phyloP scores from a whole-genome alignment of 495 filamentous ascomycete species.

The Gamarada debralockiae region DNA sequence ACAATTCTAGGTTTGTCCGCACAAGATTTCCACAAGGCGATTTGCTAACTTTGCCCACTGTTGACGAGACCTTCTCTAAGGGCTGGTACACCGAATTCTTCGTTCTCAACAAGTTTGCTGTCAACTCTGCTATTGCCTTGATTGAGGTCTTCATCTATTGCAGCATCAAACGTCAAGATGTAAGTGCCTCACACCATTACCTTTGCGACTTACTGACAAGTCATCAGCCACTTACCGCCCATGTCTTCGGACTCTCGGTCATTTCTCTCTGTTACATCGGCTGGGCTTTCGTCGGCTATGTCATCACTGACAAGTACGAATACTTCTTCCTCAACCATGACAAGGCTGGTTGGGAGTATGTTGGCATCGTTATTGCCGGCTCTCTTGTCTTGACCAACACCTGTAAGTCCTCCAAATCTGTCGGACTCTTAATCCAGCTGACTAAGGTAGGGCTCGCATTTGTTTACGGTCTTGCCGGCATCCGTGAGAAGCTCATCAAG shows the following conservation, averaged over 20 bases:
- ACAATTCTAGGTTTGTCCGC: constrained; percentile 10
- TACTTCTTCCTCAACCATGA: constrained; percentile 47
- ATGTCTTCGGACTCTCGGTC: constrained; percentile 33
- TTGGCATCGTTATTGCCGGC: constrained; percentile 30
- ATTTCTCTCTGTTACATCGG: constrained; percentile 38
- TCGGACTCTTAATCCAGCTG: constrained; percentile 9
- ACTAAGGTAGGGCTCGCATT: constrained; percentile 35
- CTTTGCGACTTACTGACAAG: background rate
- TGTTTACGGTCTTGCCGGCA: constrained; percentile 37
- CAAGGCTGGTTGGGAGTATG: constrained; percentile 28
- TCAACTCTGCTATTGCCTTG: constrained; percentile 38
- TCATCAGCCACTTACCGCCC: constrained; percentile 13
- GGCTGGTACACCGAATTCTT: constrained; percentile 29
- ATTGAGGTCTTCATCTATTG: constrained; percentile 44
- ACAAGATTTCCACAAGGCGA: background rate
- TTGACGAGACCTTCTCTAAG: constrained; percentile 9
- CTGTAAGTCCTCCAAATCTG: constrained; percentile 28
- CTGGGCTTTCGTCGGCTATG: constrained; percentile 44
- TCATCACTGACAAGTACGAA: constrained; percentile 39
- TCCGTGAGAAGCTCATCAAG: constrained; percentile 37
- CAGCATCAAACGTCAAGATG: constrained; percentile 44
- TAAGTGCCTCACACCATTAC: constrained; percentile 21
- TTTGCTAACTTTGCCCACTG: background rate
- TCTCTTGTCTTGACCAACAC: constrained; percentile 32
- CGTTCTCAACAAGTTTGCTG: constrained; percentile 38